phyloP scores from a whole-genome alignment of 2,329 filamentous ascomycete genomes.

The Fusarium sambucinum region DNA sequence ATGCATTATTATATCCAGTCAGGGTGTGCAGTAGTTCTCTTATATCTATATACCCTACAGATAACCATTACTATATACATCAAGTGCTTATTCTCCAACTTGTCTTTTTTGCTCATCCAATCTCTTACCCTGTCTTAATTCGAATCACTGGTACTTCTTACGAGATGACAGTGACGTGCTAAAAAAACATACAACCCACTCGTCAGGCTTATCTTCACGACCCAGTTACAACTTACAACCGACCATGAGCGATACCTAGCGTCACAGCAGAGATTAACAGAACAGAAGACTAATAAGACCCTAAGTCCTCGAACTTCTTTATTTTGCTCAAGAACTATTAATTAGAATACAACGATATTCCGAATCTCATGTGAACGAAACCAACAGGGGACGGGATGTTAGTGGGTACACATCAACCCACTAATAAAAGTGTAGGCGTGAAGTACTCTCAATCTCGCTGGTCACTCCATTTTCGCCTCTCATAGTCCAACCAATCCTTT shows the following conservation, averaged over 20 bases:
- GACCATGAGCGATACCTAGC: not conserved
- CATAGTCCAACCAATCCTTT: conserved; percentile 25
- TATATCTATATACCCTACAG: not conserved
- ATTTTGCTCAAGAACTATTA: not conserved
- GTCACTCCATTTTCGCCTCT: conserved; percentile 26
- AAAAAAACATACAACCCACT: not conserved
- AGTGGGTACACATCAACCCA: conserved; percentile 3
- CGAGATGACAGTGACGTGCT: not conserved
- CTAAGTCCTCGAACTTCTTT: too few relatives aligned
- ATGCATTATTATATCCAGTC: conserved; percentile 8
- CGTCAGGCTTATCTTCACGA: not conserved
- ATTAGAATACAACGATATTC: not conserved
- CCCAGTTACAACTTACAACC: not conserved
- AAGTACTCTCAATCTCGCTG: conserved; percentile 30
- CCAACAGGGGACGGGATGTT: conserved; percentile 1
- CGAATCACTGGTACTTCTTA: not conserved
- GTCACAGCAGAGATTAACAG: not conserved
- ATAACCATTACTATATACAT: not conserved
- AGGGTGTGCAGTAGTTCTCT: conserved; percentile 20
- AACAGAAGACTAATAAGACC: not conserved
- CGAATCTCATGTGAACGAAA: not conserved
- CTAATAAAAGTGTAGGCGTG: not conserved
- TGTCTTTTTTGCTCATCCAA: not conserved
- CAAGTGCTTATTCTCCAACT: not conserved
- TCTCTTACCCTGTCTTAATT: not conserved